Conservation (phyloP, 306 rosid species). For the Rosa rugosa region DNA sequence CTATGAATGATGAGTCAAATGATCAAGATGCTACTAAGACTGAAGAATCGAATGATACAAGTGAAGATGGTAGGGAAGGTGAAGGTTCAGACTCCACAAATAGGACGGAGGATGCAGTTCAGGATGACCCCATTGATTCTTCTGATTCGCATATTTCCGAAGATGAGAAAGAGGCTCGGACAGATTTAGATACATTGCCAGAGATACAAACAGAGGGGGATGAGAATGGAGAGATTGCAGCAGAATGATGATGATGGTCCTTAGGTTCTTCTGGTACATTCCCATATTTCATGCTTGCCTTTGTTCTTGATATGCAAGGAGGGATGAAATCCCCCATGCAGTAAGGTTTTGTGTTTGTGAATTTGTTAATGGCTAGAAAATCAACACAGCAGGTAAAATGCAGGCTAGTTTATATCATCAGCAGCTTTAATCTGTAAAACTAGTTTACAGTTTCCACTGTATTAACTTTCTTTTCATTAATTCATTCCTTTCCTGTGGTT, state of each 20-base stretch:
- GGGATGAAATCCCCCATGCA: slow-evolving; percentile 7
- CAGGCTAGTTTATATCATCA: slow-evolving; percentile 40
- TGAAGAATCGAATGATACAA: slow-evolving; percentile 35
- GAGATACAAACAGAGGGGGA: slow-evolving; percentile 54
- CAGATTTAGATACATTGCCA: slow-evolving; percentile 70
- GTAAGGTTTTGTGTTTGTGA: slow-evolving; percentile 28
- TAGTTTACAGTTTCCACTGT: slow-evolving; percentile 31
- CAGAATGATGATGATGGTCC: slow-evolving; percentile 42
- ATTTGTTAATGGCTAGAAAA: slow-evolving; percentile 35
- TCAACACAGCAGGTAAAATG: slow-evolving; percentile 31
- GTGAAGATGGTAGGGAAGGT: slow-evolving; percentile 30
- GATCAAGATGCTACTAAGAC: slow-evolving; percentile 25
- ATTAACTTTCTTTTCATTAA: neutral
- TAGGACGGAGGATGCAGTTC: slow-evolving; percentile 37
- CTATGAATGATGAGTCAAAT: slow-evolving; percentile 27
- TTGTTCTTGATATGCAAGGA: slow-evolving; percentile 14
- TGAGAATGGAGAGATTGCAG: slow-evolving; percentile 56
- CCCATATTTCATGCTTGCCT: slow-evolving; percentile 19
- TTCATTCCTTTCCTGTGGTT: neutral
- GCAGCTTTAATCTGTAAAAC: slow-evolving; percentile 43
- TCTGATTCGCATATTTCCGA: slow-evolving; percentile 49
- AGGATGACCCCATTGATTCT: slow-evolving; percentile 65
- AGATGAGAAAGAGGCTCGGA: slow-evolving; percentile 45
- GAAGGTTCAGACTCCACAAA: slow-evolving; percentile 38
- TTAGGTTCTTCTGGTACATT: slow-evolving; percentile 25